phyloP scores from a whole-genome alignment of 73 alveolate species.

The Breviolum minutum region DNA sequence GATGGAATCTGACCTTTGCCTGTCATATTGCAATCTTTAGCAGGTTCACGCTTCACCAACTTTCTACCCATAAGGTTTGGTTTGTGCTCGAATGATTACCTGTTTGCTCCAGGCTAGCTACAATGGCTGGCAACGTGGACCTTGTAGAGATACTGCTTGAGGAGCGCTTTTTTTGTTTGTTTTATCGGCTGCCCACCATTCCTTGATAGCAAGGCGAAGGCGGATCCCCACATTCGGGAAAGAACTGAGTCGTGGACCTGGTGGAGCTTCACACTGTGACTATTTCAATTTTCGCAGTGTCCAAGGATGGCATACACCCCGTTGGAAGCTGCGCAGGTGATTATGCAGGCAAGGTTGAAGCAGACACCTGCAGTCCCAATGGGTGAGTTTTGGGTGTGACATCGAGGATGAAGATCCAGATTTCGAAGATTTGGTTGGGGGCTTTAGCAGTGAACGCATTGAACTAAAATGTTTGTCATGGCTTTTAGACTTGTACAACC shows the following conservation, averaged over 20 bases:
- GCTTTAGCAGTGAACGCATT: neutral
- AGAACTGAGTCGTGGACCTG: conserved; percentile 39
- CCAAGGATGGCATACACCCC: conserved; percentile 66
- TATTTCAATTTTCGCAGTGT: neutral
- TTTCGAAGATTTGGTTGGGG: conserved; percentile 52
- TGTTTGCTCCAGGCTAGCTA: conserved; percentile 29
- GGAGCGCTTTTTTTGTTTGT: neutral
- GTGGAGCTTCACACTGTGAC: neutral
- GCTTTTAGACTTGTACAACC: neutral
- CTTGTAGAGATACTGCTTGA: conserved; percentile 68
- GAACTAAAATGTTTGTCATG: neutral
- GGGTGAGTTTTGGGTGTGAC: neutral
- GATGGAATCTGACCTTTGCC: neutral
- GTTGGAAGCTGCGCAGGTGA: conserved; percentile 67
- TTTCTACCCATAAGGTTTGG: neutral
- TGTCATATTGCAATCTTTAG: too few relatives aligned
- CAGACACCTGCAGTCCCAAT: neutral
- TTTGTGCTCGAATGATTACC: neutral
- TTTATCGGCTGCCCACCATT: neutral
- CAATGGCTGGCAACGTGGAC: conserved; percentile 64
- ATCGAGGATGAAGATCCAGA: conserved; percentile 57
- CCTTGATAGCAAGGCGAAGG: conserved; percentile 1
- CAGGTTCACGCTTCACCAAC: neutral
- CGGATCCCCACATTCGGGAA: conserved; percentile 76
- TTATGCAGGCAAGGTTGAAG: conserved; percentile 30